Conservation (phyloP, 768 basidiomycete genomes). For the Podaxis pistillaris region DNA sequence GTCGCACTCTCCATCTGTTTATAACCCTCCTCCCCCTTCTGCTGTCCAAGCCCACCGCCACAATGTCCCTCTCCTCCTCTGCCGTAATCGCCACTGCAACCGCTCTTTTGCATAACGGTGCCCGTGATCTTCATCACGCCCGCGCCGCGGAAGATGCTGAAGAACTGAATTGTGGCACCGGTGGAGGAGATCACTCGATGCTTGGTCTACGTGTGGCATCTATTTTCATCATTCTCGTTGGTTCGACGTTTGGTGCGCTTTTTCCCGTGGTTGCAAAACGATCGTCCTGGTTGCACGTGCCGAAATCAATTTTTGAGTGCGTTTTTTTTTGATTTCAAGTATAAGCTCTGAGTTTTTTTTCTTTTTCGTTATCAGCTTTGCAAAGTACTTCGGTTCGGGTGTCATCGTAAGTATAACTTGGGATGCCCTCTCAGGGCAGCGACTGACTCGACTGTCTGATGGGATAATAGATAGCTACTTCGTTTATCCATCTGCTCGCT, state of each 20-base stretch:
- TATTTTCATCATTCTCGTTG: conserved; percentile 69
- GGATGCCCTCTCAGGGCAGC: conserved; percentile 7
- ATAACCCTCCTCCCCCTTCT: conserved; percentile 15
- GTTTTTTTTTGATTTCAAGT: conserved; percentile 23
- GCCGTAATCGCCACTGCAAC: conserved; percentile 6
- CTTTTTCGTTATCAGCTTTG: conserved; percentile 49
- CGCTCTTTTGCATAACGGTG: neutral
- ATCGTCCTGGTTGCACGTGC: conserved; percentile 51
- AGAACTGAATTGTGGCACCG: conserved; percentile 46
- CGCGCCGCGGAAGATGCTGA: conserved; percentile 11
- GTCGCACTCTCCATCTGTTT: conserved; percentile 15
- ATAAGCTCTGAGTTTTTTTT: neutral
- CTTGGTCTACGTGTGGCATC: conserved; percentile 63
- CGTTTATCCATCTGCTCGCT: conserved; percentile 80
- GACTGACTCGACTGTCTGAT: conserved; percentile 4
- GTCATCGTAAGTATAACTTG: conserved; percentile 59
- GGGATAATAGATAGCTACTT: conserved; percentile 71
- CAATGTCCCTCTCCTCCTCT: conserved; percentile 17
- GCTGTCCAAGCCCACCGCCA: conserved; percentile 1
- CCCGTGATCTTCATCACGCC: neutral
- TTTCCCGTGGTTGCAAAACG: conserved; percentile 69
- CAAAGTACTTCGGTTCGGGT: conserved; percentile 89
- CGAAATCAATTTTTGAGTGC: conserved; percentile 67
- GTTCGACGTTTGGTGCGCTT: conserved; percentile 58
- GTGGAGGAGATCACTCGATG: conserved; percentile 49